These are phyloP conservation scores for Leccinum variicolor DNA, from an alignment of 768 basidiomycete species.

Conservation along the genomic window DNA sequence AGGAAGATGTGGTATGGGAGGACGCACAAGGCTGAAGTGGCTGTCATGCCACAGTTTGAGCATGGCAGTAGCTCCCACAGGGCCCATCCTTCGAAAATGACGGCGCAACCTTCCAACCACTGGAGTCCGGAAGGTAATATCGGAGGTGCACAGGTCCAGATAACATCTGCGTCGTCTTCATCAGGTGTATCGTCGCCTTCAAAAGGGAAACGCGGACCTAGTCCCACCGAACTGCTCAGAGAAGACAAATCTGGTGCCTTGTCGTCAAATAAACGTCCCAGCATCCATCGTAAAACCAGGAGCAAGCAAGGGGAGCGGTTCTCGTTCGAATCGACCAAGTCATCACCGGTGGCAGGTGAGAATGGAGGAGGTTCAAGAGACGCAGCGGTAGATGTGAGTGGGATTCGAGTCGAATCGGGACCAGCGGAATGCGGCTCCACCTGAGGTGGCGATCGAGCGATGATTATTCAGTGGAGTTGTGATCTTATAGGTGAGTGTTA, in stretches of 20 bases:
- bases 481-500: conserved; percentile 13
- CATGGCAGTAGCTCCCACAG: conserved; percentile 1
- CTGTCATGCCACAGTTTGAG: neutral
- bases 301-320: conserved; percentile 9
- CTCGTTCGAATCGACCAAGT: conserved; percentile 10
- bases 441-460: conserved; percentile 12
- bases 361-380: conserved; percentile 4
- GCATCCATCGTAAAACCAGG: conserved; percentile 47
- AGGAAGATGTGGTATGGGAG: conserved; percentile 4
- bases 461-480: conserved; percentile 1
- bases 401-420: conserved; percentile 3
- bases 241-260: conserved; percentile 57
- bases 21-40: neutral
- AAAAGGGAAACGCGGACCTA: conserved; percentile 63
- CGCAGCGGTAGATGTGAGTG: neutral
- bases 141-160: conserved; percentile 3
- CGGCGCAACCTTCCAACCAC: neutral
- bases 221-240: conserved; percentile 66
- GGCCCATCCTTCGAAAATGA: conserved; percentile 6
- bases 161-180: conserved; percentile 10
- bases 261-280: conserved; percentile 62
- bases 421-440: conserved; percentile 8
- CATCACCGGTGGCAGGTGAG: conserved; percentile 10
- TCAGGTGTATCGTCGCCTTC: conserved; percentile 31
- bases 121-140: conserved; percentile 5